A percentile compares a stretch with the other conserved stretches of the same genome.
Conservation (phyloP, 129 eudicot genomes). For the Dittrichia graveolens region DNA sequence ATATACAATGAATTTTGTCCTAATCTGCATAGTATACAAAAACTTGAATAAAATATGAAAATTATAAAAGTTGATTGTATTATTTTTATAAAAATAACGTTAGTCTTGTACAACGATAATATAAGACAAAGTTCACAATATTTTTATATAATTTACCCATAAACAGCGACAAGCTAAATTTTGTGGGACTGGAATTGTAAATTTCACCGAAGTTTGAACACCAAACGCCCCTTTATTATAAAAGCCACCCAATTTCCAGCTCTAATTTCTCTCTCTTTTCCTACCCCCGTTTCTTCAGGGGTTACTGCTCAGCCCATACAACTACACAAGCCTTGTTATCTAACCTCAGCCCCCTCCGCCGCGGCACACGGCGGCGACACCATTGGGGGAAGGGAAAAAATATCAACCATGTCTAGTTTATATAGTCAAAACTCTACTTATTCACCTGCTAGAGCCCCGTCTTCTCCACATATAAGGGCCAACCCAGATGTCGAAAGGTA, state of each 20-base stretch:
- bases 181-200: constrained; percentile 9
- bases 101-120: no score
- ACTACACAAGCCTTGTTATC: constrained; percentile 34
- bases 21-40: no score
- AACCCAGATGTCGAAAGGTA: constrained; percentile 76
- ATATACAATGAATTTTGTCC: no score
- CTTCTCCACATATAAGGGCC: constrained; percentile 70
- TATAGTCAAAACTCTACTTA: constrained; percentile 58
- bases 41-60: no score
- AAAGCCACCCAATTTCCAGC: constrained; percentile 33
- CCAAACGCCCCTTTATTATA: constrained; percentile 28
- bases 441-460: constrained; percentile 71
- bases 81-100: no score
- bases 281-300: background rate
- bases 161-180: background rate
- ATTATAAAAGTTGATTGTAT: no score
- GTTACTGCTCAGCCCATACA: constrained; percentile 31
- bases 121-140: no score
- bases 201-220: constrained; percentile 19
- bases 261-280: constrained; percentile 5
- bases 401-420: constrained; percentile 61
- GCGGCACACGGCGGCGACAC: constrained; percentile 19
- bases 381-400: constrained; percentile 1
- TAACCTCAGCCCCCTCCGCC: constrained; percentile 21
- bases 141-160: no score